Evolutionary conservation across 129 eudicot genomes (phyloP).

Genomic region (Cynara cardunculus): DNA sequence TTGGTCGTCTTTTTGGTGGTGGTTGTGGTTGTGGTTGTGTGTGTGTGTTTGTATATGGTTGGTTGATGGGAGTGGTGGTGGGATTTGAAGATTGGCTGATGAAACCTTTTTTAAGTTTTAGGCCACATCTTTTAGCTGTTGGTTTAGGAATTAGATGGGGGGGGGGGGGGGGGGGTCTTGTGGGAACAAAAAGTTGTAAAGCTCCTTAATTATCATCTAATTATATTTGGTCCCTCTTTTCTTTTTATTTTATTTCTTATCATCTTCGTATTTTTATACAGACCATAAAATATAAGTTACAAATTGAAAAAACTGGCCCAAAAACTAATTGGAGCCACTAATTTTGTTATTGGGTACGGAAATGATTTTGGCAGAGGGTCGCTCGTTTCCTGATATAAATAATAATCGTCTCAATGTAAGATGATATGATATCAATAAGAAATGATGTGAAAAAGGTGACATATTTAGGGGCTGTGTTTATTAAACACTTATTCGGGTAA

Average conservation of each 20-base stretch:
- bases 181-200: slow-evolving; percentile 15
- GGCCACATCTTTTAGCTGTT: slow-evolving; percentile 18
- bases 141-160: slow-evolving; percentile 14
- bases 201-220: background rate
- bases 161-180: too few relatives aligned
- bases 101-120: slow-evolving; percentile 23
- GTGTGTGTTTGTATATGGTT: slow-evolving; percentile 24
- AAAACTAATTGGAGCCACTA: too few relatives aligned
- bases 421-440: too few relatives aligned
- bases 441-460: background rate
- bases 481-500: too few relatives aligned
- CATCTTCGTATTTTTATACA: background rate
- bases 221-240: background rate
- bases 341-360: too few relatives aligned
- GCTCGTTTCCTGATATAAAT: too few relatives aligned
- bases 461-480: too few relatives aligned
- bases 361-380: too few relatives aligned
- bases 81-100: slow-evolving; percentile 10
- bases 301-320: too few relatives aligned
- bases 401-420: too few relatives aligned
- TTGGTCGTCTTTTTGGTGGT: slow-evolving; percentile 13
- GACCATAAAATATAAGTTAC: too few relatives aligned
- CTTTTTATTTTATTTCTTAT: too few relatives aligned
- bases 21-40: slow-evolving; percentile 15
- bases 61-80: slow-evolving; percentile 6